These are phyloP conservation scores for Mangifera indica DNA, from an alignment of 345 rosid species.

Conservation along the genomic window DNA sequence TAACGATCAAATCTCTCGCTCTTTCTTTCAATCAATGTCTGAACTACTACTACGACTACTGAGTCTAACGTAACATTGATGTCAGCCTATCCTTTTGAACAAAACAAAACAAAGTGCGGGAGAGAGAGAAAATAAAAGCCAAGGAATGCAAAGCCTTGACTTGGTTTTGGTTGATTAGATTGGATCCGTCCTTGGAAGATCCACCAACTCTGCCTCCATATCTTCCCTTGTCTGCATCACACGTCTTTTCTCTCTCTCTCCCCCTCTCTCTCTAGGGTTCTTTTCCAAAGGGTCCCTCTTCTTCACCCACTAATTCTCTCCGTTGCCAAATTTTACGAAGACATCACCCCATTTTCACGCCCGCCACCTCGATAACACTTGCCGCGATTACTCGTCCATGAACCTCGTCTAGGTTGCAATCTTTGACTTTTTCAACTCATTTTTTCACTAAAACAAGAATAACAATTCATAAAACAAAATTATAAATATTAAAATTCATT, in stretches of 20 bases:
- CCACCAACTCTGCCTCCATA: constrained; percentile 31
- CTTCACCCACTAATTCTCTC: background rate
- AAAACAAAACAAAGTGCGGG: background rate
- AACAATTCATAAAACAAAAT: background rate
- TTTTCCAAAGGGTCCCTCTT: background rate
- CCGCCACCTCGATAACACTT: background rate
- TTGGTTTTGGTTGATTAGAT: constrained; percentile 25
- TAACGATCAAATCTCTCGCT: background rate
- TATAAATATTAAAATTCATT: background rate
- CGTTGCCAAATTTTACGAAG: background rate
- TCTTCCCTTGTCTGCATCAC: constrained; percentile 24
- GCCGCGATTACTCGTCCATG: constrained; percentile 18
- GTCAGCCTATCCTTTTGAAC: constrained; percentile 17
- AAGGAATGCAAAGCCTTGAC: constrained; percentile 14
- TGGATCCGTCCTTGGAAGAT: constrained; percentile 41
- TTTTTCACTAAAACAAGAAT: background rate
- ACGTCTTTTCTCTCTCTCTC: constrained; percentile 11
- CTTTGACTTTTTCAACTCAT: background rate
- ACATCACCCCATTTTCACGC: constrained; percentile 9
- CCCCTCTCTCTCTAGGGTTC: background rate
- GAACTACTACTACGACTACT: background rate
- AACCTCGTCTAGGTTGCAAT: background rate
- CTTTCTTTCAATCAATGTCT: background rate
- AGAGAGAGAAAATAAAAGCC: constrained; percentile 3
- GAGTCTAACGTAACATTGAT: background rate